Conservation (phyloP, 2,329 filamentous ascomycete genomes). For the Botrytis pseudocinerea region DNA sequence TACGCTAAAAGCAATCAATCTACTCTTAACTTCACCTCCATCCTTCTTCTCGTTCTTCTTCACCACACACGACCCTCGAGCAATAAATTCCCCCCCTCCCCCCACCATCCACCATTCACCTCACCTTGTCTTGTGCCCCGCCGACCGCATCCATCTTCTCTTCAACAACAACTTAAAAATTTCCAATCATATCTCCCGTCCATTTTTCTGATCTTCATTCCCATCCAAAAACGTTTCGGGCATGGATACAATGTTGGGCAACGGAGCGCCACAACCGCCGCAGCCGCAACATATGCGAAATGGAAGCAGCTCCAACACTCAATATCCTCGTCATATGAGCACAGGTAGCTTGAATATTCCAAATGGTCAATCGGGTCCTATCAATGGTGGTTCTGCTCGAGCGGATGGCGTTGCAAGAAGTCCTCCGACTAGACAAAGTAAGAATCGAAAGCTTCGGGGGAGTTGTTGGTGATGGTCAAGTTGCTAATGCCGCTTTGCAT, state of each 20-base stretch:
- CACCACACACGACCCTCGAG: neutral
- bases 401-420: conserved; percentile 23
- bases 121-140: conserved; percentile 16
- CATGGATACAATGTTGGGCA: conserved; percentile 24
- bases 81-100: neutral
- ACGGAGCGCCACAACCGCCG: conserved; percentile 21
- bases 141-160: conserved; percentile 5
- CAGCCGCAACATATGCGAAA: conserved; percentile 23
- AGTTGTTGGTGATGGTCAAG: neutral
- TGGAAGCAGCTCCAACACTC: conserved; percentile 21
- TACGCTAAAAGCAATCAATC: neutral
- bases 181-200: neutral
- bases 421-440: conserved; percentile 25
- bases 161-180: conserved; percentile 9
- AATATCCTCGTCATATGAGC: conserved; percentile 25
- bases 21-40: neutral
- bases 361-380: conserved; percentile 16
- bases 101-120: neutral
- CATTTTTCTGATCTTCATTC: neutral
- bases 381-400: conserved; percentile 8
- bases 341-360: conserved; percentile 23
- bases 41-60: conserved; percentile 4
- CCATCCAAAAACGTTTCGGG: neutral
- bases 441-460: conserved; percentile 6
- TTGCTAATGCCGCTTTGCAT: conserved; percentile 17